Conservation (phyloP, 345 rosid species). For the Salix koriyanagi region DNA sequence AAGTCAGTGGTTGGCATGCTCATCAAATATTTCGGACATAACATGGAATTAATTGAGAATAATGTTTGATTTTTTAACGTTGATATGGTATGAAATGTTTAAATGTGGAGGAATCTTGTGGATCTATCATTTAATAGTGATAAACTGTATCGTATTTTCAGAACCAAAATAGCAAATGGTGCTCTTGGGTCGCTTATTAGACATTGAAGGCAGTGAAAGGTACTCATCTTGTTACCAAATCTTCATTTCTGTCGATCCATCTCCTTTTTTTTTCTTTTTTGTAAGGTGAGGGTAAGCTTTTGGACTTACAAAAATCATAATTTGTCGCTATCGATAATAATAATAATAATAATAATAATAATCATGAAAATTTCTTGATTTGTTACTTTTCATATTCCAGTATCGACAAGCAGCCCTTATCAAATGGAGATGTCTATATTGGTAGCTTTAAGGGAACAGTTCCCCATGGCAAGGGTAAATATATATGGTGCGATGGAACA, state of each 20-base stretch:
- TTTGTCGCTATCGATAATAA: neutral
- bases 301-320: neutral
- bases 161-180: slow-evolving; percentile 16
- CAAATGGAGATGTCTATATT: slow-evolving; percentile 62
- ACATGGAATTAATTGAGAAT: neutral
- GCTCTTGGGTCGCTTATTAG: slow-evolving; percentile 11
- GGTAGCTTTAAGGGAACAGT: slow-evolving; percentile 59
- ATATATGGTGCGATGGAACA: slow-evolving; percentile 66
- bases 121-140: neutral
- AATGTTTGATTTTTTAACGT: neutral
- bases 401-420: slow-evolving; percentile 38
- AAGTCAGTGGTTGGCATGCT: neutral
- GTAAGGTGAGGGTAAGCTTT: neutral
- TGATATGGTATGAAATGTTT: neutral
- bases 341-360: too few species aligned
- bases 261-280: neutral
- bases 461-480: slow-evolving; percentile 78
- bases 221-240: slow-evolving; percentile 8
- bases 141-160: slow-evolving; percentile 1
- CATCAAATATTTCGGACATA: neutral
- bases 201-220: slow-evolving; percentile 22
- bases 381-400: slow-evolving; percentile 28
- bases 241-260: neutral
- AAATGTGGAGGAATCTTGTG: neutral
- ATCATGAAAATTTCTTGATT: neutral